phyloP scores from a whole-genome alignment of 352 stramenopile genomes.

The Phytophthora cryptogea region DNA sequence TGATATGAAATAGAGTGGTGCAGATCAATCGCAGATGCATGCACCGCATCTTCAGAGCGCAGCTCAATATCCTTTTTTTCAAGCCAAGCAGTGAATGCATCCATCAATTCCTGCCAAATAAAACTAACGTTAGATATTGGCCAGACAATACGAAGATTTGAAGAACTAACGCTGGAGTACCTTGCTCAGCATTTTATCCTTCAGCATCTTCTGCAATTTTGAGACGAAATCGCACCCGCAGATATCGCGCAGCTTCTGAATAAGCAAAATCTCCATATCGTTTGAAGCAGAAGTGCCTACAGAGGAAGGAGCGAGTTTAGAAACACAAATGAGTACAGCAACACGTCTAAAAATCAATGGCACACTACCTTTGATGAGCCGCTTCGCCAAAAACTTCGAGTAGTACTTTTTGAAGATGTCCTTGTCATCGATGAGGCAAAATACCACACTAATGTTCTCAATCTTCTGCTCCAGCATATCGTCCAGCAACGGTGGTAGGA shows the following conservation, averaged over 20 bases:
- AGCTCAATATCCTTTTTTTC: constrained; percentile 66
- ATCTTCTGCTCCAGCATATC: constrained; percentile 80
- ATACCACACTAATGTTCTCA: constrained; percentile 82
- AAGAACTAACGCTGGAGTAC: constrained; percentile 29
- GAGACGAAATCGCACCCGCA: constrained; percentile 88
- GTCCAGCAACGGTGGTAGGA: constrained; percentile 34
- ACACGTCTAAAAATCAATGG: neutral
- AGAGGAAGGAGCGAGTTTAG: neutral
- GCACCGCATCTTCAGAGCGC: constrained; percentile 33
- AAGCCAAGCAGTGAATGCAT: constrained; percentile 72
- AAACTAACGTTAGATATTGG: constrained; percentile 3
- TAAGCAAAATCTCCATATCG: constrained; percentile 78
- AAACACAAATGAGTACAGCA: neutral
- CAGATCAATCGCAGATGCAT: constrained; percentile 53
- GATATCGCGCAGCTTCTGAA: constrained; percentile 86
- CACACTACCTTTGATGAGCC: constrained; percentile 78
- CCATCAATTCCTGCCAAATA: constrained; percentile 59
- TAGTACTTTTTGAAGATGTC: constrained; percentile 92
- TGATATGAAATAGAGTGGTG: constrained; percentile 68
- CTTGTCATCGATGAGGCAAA: constrained; percentile 90
- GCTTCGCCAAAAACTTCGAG: constrained; percentile 82
- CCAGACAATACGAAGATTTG: neutral
- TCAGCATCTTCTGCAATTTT: constrained; percentile 90
- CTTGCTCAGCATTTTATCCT: constrained; percentile 87
- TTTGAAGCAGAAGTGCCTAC: constrained; percentile 68